phyloP scores from a whole-genome alignment of 768 basidiomycete genomes.

The Rickenella mellea region DNA sequence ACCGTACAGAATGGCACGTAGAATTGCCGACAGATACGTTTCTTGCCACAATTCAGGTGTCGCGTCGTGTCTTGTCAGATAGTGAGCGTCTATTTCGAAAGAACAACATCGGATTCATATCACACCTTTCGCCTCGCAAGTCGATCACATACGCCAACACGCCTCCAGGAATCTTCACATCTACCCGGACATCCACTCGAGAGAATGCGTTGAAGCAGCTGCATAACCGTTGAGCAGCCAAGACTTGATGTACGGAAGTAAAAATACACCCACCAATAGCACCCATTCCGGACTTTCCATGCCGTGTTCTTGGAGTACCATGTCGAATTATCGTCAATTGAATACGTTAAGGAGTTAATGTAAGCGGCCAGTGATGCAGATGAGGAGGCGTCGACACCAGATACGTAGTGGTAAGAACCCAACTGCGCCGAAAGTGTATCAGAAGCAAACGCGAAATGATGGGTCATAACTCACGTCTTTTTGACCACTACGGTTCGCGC shows the following conservation, averaged over 20 bases:
- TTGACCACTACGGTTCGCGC: conserved; percentile 69
- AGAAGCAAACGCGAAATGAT: neutral
- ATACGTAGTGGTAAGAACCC: conserved; percentile 95
- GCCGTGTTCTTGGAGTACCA: conserved; percentile 83
- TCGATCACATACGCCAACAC: conserved; percentile 93
- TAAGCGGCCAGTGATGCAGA: conserved; percentile 97
- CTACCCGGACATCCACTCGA: conserved; percentile 90
- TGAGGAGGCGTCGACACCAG: conserved; percentile 97
- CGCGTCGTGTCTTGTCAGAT: conserved; percentile 63
- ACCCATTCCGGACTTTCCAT: conserved; percentile 91
- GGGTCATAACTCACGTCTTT: conserved; percentile 61
- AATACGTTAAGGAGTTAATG: conserved; percentile 96
- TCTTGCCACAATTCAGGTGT: conserved; percentile 95
- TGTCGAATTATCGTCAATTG: conserved; percentile 80
- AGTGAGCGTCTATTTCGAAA: neutral
- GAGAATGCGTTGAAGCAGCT: conserved; percentile 99
- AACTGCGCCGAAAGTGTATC: conserved; percentile 36
- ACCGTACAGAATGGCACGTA: conserved; percentile 89
- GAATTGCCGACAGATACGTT: conserved; percentile 87
- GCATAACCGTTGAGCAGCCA: neutral
- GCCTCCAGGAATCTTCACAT: conserved; percentile 97
- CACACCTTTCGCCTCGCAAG: conserved; percentile 86
- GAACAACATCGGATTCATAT: conserved; percentile 5
- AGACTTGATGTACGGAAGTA: neutral
- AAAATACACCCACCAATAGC: conserved; percentile 63